Conservation (phyloP, 2,329 filamentous ascomycete genomes). For the Penicillium sp. region DNA sequence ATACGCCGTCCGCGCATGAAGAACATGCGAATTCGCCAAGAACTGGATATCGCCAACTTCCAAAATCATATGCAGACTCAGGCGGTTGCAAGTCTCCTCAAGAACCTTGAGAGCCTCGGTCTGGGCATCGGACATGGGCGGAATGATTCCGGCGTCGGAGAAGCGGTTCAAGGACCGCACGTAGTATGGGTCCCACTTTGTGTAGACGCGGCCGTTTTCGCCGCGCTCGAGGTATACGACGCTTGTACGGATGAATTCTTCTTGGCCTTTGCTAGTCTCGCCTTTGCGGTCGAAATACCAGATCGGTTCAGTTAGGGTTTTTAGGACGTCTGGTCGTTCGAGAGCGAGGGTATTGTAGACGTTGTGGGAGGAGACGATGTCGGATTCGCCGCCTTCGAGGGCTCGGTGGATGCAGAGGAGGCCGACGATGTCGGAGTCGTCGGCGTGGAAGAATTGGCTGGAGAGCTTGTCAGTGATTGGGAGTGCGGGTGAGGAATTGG, state of each 20-base stretch:
- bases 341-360: slow-evolving; percentile 78
- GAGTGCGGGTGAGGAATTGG: background rate
- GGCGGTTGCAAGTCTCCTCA: slow-evolving; percentile 70
- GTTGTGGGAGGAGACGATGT: slow-evolving; percentile 73
- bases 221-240: slow-evolving; percentile 76
- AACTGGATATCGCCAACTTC: slow-evolving; percentile 89
- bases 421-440: slow-evolving; percentile 79
- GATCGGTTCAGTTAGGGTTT: slow-evolving; percentile 70
- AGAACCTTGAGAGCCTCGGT: slow-evolving; percentile 65
- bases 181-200: slow-evolving; percentile 90
- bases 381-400: slow-evolving; percentile 78
- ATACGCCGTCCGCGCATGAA: slow-evolving; percentile 81
- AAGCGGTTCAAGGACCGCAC: slow-evolving; percentile 73
- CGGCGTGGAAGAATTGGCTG: slow-evolving; percentile 80
- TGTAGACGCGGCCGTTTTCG: slow-evolving; percentile 66
- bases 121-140: slow-evolving; percentile 68
- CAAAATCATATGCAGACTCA: slow-evolving; percentile 79
- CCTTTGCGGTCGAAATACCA: slow-evolving; percentile 95
- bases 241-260: slow-evolving; percentile 69
- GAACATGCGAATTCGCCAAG: slow-evolving; percentile 72
- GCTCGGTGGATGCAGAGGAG: slow-evolving; percentile 77
- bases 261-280: slow-evolving; percentile 70
- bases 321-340: slow-evolving; percentile 74
- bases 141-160: slow-evolving; percentile 69
- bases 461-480: background rate